Evolutionary conservation across 306 rosid genomes (phyloP), one percentile per base, ranked within the genome.

Genomic region (Malus orientalis): DNA sequence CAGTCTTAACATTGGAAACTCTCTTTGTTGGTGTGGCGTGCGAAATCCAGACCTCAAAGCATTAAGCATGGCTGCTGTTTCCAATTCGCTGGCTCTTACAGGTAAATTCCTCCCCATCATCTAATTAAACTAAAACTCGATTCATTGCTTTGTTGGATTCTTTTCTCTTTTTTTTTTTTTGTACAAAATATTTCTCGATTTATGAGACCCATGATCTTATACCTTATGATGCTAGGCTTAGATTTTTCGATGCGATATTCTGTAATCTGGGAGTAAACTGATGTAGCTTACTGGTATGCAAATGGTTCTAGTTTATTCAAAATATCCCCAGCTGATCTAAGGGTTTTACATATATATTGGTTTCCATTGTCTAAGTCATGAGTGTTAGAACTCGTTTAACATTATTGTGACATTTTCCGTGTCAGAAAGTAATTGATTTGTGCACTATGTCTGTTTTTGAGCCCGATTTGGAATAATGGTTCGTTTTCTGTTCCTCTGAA

Each of bases 41-140:
- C 25, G 3, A 63, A 27, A 27, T 60, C 27, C 65, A 12, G 6
- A 60, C 66, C 36, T 11, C 69, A 4, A 20, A 20, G 30, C 57
- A 19, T 20, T 36, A 69, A 38, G 81, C 5, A 93, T 93, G 98
- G 70, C 96, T 77, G 83, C 90, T 51, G 55, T 89, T 71, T 85
- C 96, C 20, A 78, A 84, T 83, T 89, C 97, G 4, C 76, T 87
- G 83, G 1, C 88, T 70, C 53, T 82, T 12, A 75, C 90, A 45
- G 70, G 70, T 66, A 85, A 71, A 14, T 15, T 47, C 54, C 6
- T 74, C 84, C 70, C 70, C 80, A 74, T 11, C 74, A 51, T 63
- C 73, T 27, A 14, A 38, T 64, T 11, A 22, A 49, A 33, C 38
- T 33, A 5, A 6, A 33, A 33, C 38, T 33, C 38, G 38, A 5